Percentiles rank a stretch among this genome's conserved stretches.
Conservation (phyloP, 2,329 filamentous ascomycete genomes). For the Diaporthe citrichinensis region DNA sequence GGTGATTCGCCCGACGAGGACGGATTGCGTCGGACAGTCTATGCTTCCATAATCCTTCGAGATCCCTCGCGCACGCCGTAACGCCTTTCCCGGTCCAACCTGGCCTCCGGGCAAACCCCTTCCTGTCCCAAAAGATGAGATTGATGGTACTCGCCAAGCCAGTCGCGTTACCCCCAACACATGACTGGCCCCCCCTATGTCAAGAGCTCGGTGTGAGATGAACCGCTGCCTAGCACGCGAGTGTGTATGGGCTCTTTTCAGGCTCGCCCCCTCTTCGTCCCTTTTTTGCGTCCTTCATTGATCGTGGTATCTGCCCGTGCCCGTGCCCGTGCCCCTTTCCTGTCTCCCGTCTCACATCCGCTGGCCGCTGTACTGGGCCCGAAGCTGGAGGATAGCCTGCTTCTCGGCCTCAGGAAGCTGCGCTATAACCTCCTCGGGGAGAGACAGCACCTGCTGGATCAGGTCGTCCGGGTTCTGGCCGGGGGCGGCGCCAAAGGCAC, state of each 20-base stretch:
- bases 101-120: background rate
- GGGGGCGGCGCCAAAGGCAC: conserved; percentile 51
- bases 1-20: background rate
- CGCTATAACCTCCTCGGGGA: conserved; percentile 86
- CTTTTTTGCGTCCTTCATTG: background rate
- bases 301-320: background rate
- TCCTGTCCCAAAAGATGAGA: conserved; percentile 4
- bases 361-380: conserved; percentile 59
- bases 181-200: background rate
- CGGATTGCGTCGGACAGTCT: background rate
- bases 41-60: background rate
- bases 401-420: conserved; percentile 81
- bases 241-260: background rate
- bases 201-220: background rate
- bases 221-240: background rate
- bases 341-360: background rate
- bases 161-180: background rate
- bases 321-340: no score
- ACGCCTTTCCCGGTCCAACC: conserved; percentile 21
- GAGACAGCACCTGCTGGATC: conserved; percentile 84
- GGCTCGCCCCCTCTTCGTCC: background rate
- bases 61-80: conserved; percentile 6
- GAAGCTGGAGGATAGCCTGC: conserved; percentile 83
- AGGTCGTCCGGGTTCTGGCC: conserved; percentile 77
- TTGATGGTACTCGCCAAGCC: background rate